Evolutionary conservation across 208 protist species (phyloP).

Genomic region (Wallacemonas rigidus): DNA sequence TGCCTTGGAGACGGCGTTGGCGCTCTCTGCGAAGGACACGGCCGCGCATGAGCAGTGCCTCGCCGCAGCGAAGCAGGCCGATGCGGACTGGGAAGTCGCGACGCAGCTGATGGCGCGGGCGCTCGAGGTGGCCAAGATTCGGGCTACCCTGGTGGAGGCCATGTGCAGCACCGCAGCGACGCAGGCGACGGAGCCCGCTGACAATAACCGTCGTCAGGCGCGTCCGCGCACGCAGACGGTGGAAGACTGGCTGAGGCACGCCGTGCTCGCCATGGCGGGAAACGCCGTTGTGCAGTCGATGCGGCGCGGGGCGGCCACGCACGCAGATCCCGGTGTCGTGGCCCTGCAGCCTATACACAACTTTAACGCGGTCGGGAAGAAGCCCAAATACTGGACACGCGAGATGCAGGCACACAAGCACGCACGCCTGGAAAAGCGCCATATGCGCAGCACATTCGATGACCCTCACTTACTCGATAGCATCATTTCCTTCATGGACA

Average conservation of each 20-base stretch:
- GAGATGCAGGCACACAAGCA: constrained; percentile 19
- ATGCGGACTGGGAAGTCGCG: not conserved
- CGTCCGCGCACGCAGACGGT: constrained; percentile 13
- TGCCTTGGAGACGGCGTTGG: constrained; percentile 2
- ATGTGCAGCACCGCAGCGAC: constrained; percentile 17
- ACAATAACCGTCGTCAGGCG: not conserved
- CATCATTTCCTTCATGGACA: constrained; percentile 63
- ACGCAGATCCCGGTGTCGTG: not conserved
- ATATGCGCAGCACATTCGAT: constrained; percentile 45
- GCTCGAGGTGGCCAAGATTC: constrained; percentile 32
- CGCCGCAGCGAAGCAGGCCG: not conserved
- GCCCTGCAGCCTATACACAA: constrained; percentile 23
- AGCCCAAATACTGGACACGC: constrained; percentile 41
- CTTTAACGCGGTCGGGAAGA: not conserved
- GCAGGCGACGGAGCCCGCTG: not conserved
- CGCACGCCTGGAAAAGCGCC: constrained; percentile 14
- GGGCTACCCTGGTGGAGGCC: constrained; percentile 18
- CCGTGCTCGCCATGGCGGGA: constrained; percentile 51
- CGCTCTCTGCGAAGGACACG: constrained; percentile 4
- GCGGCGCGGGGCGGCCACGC: constrained; percentile 12
- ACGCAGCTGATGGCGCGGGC: constrained; percentile 3
- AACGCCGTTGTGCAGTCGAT: constrained; percentile 53
- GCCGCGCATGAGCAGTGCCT: constrained; percentile 3
- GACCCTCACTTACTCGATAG: constrained; percentile 45
- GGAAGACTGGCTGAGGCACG: constrained; percentile 43